Evolutionary conservation across 2,329 filamentous ascomycete genomes (phyloP), one percentile per base, ranked within the genome.

Genomic region (Fusarium scirpi): DNA sequence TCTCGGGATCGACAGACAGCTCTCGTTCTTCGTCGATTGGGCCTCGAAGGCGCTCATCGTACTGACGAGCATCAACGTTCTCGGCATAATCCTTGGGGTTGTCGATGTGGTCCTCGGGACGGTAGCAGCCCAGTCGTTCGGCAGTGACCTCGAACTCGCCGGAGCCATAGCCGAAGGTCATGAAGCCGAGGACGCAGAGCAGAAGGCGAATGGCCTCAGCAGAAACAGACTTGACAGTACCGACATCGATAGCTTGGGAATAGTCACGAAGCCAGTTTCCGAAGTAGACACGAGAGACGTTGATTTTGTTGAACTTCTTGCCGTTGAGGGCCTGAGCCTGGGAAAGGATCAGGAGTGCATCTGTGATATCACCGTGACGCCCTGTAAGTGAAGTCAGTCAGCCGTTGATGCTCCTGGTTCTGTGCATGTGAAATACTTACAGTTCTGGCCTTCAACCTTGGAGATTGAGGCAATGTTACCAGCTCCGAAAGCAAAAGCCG

Each of bases 221-320:
- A 59, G 92, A 95, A 69, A 98, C 94, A 74, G 91, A 89, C 83
- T 97, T 97, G 82, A 97, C 89, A 6, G 94, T 97, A 67, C 94
- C 94, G 52, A 97, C 93, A 80, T 98, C 94, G 75, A 97, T 92
- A 66, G 94, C 94, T 81, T 98, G 94, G 56, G 92, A 96, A 82
- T 98, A 98, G 81, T 98, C 94, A 64, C 87, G 89, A 34, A 97
- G 88, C 94, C 94, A 97, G 84, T 97, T 98, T 70, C 94, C 94
- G 83, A 98, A 98, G 84, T 98, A 98, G 69, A 97, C 92, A 66
- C 94, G 89, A 70, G 94, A 92, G 68, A 97, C 92, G 77, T 91
- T 92, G 76, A 97, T 88, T 83, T 96, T 96, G 84, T 88, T 89
- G 82, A 97, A 97, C 77, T 94, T 97, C 84, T 94, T 94, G 73